Percentiles rank a stretch among this genome's conserved stretches.
phyloP scores from a whole-genome alignment of 2,329 filamentous ascomycete species.

The Tetracladium maxilliforme region DNA sequence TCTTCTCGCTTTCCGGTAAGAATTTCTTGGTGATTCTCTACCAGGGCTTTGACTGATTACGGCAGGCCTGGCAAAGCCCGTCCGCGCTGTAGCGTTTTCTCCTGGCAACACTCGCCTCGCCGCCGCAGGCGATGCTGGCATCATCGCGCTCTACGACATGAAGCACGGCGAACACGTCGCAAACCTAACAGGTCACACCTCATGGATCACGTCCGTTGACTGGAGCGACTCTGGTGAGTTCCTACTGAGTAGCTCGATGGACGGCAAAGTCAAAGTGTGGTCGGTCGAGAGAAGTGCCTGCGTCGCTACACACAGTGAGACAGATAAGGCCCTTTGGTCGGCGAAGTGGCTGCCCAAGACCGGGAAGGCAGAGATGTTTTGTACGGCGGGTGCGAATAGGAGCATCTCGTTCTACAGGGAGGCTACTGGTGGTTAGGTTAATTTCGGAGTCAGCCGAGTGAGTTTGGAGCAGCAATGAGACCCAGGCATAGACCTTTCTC shows the following conservation, averaged over 20 bases:
- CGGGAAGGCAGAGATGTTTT: conserved; percentile 51
- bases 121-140: conserved; percentile 74
- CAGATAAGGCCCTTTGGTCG: conserved; percentile 70
- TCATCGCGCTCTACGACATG: conserved; percentile 88
- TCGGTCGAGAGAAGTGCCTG: conserved; percentile 70
- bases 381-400: conserved; percentile 61
- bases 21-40: conserved; percentile 4
- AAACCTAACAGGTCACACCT: conserved; percentile 63
- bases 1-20: conserved; percentile 71
- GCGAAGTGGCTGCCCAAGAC: conserved; percentile 73
- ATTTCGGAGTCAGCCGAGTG: too few species aligned
- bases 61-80: conserved; percentile 68
- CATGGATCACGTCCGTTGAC: conserved; percentile 83
- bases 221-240: conserved; percentile 93
- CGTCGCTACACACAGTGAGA: conserved; percentile 88
- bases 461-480: too few species aligned
- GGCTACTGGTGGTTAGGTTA: conserved; percentile 45
- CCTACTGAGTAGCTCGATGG: conserved; percentile 73
- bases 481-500: neutral
- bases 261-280: conserved; percentile 95
- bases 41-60: conserved; percentile 9
- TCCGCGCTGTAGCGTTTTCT: conserved; percentile 77
- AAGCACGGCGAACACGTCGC: conserved; percentile 84
- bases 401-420: conserved; percentile 75
- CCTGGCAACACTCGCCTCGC: conserved; percentile 74